These are phyloP conservation scores for Irpex sp. DNA, from an alignment of 1,284 basidiomycete genomes.

Conservation along the genomic window DNA sequence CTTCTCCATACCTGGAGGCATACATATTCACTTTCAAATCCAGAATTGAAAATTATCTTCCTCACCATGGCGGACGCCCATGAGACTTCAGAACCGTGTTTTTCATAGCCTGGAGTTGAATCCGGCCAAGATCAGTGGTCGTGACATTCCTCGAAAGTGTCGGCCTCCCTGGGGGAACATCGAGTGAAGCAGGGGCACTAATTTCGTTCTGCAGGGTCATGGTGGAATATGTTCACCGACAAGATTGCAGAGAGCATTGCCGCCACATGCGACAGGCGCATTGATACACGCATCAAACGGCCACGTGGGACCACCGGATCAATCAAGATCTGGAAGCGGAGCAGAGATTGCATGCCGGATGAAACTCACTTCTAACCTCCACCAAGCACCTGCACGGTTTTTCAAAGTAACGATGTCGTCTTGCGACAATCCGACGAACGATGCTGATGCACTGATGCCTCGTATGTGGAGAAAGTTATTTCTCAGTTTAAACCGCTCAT, in stretches of 20 bases:
- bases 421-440: slow-evolving; percentile 59
- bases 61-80: slow-evolving; percentile 77
- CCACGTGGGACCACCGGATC: not conserved
- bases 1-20: slow-evolving; percentile 63
- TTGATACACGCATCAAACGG: not conserved
- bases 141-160: slow-evolving; percentile 6
- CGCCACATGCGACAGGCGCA: not conserved
- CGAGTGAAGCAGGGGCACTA: not conserved
- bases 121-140: slow-evolving; percentile 6
- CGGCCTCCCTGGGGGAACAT: not conserved
- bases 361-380: not conserved
- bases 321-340: not conserved
- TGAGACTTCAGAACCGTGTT: slow-evolving; percentile 83
- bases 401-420: slow-evolving; percentile 9
- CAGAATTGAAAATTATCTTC: slow-evolving; percentile 7
- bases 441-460: slow-evolving; percentile 58
- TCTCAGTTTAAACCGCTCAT: slow-evolving; percentile 3
- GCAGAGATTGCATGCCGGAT: not conserved
- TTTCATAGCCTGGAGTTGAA: slow-evolving; percentile 40
- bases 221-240: not conserved
- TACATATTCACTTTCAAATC: slow-evolving; percentile 9
- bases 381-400: not conserved
- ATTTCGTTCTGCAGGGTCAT: slow-evolving; percentile 5
- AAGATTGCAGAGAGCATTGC: not conserved
- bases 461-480: slow-evolving; percentile 38